phyloP scores from a whole-genome alignment of 495 filamentous ascomycete genomes.

The Penicillium taxi region DNA sequence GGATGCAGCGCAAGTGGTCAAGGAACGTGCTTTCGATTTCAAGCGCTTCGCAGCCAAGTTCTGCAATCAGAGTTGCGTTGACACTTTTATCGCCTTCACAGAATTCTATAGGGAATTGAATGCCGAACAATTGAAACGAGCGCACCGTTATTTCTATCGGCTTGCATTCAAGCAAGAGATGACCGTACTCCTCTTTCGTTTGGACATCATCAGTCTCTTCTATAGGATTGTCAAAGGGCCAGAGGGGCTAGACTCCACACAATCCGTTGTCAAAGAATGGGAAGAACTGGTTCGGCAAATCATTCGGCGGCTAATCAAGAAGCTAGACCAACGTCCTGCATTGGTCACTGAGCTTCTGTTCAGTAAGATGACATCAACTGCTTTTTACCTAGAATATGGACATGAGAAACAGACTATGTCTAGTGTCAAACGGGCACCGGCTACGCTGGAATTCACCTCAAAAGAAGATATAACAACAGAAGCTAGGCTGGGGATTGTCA shows the following conservation, averaged over 20 bases:
- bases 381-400: slow-evolving; percentile 83
- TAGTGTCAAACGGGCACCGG: slow-evolving; percentile 48
- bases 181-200: slow-evolving; percentile 75
- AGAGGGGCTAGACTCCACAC: slow-evolving; percentile 58
- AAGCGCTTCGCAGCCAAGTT: slow-evolving; percentile 72
- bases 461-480: slow-evolving; percentile 51
- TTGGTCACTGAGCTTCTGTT: slow-evolving; percentile 86
- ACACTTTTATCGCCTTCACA: slow-evolving; percentile 79
- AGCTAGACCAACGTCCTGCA: slow-evolving; percentile 74
- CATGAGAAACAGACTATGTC: slow-evolving; percentile 70
- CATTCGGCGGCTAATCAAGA: slow-evolving; percentile 65
- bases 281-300: slow-evolving; percentile 80
- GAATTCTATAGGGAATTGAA: slow-evolving; percentile 76
- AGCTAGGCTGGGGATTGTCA: slow-evolving; percentile 68
- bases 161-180: slow-evolving; percentile 92
- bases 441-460: slow-evolving; percentile 70
- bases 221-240: slow-evolving; percentile 91
- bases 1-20: slow-evolving; percentile 57
- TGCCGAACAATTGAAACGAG: slow-evolving; percentile 76
- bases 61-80: slow-evolving; percentile 71
- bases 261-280: slow-evolving; percentile 74
- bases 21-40: slow-evolving; percentile 93
- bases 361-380: slow-evolving; percentile 77
- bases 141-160: slow-evolving; percentile 91
- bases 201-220: slow-evolving; percentile 84